Evolutionary conservation across 1,284 basidiomycete species (phyloP).

Genomic region (Fereydounia khargensis): DNA sequence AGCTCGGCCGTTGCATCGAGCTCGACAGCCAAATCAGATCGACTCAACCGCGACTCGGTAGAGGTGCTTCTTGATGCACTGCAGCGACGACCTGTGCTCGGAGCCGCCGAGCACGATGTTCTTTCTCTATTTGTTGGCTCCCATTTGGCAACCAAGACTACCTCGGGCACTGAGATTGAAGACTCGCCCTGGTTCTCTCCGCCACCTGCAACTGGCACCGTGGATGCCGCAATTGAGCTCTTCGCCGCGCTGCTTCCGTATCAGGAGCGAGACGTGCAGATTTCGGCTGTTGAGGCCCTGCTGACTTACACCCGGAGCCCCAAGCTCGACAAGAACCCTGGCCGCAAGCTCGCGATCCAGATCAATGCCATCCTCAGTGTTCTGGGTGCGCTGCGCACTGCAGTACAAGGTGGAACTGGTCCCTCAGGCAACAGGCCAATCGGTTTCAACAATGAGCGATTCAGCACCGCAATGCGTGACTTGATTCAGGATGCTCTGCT

Average conservation of each 20-base stretch:
- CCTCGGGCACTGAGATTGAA: slow-evolving; percentile 9
- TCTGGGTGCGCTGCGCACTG: slow-evolving; percentile 67
- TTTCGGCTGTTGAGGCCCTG: slow-evolving; percentile 70
- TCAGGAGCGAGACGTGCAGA: slow-evolving; percentile 71
- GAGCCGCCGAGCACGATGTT: slow-evolving; percentile 82
- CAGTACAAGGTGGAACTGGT: slow-evolving; percentile 21
- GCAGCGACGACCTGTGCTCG: slow-evolving; percentile 76
- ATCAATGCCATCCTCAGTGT: slow-evolving; percentile 81
- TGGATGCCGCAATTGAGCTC: slow-evolving; percentile 83
- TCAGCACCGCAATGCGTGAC: slow-evolving; percentile 69
- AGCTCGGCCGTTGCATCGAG: slow-evolving; percentile 13
- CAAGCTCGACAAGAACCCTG: slow-evolving; percentile 83
- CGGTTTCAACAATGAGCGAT: slow-evolving; percentile 64
- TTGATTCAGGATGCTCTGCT: slow-evolving; percentile 82
- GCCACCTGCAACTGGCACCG: slow-evolving; percentile 76
- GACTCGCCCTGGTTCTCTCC: slow-evolving; percentile 69
- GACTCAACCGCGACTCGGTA: slow-evolving; percentile 73
- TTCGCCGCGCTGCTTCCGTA: slow-evolving; percentile 74
- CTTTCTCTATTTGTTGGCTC: slow-evolving; percentile 67
- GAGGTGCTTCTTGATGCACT: slow-evolving; percentile 73
- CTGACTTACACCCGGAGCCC: slow-evolving; percentile 66
- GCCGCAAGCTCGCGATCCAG: slow-evolving; percentile 80
- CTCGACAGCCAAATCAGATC: slow-evolving; percentile 58
- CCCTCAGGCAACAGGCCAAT: slow-evolving; percentile 35
- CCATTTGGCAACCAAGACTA: no score